These are phyloP conservation scores for Colletotrichum liriopes DNA, from an alignment of 2,329 filamentous ascomycete species.

Conservation along the genomic window DNA sequence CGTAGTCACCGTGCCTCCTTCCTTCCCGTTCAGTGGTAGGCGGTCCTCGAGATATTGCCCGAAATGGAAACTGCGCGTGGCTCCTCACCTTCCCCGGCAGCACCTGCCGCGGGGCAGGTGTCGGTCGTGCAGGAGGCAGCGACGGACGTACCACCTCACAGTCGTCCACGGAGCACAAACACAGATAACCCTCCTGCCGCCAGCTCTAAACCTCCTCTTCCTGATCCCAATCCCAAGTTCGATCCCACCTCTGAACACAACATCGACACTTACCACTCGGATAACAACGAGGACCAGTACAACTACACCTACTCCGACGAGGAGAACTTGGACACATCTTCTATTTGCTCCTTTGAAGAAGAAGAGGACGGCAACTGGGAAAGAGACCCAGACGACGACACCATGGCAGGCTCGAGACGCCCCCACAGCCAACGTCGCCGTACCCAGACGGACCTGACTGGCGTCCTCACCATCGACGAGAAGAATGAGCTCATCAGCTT, in stretches of 20 bases:
- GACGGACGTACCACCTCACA: slow-evolving; percentile 30
- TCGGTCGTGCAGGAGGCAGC: slow-evolving; percentile 34
- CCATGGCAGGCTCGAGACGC: slow-evolving; percentile 38
- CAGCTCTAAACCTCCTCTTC: slow-evolving; percentile 18
- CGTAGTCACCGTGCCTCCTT: slow-evolving; percentile 20
- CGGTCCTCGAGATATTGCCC: slow-evolving; percentile 14
- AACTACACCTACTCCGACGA: slow-evolving; percentile 37
- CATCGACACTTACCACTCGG: slow-evolving; percentile 35
- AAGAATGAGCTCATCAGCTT: slow-evolving; percentile 68
- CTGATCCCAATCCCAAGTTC: background rate
- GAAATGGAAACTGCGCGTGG: slow-evolving; percentile 32
- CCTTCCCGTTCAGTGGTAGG: background rate
- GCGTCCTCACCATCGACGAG: slow-evolving; percentile 63
- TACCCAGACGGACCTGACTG: slow-evolving; percentile 63
- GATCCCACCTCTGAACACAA: slow-evolving; percentile 19
- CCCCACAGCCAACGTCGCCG: slow-evolving; percentile 36
- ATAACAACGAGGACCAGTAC: slow-evolving; percentile 37
- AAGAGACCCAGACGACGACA: slow-evolving; percentile 29
- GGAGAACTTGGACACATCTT: slow-evolving; percentile 39
- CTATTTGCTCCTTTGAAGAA: slow-evolving; percentile 40
- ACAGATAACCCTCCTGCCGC: slow-evolving; percentile 28
- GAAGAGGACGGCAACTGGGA: slow-evolving; percentile 42
- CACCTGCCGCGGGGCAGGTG: slow-evolving; percentile 30
- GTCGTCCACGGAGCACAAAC: slow-evolving; percentile 29
- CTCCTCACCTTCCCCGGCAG: slow-evolving; percentile 36